These are phyloP conservation scores for Synchytrium microbalum DNA, from an alignment of 371 early-diverging fungal genomes.

Conservation along the genomic window DNA sequence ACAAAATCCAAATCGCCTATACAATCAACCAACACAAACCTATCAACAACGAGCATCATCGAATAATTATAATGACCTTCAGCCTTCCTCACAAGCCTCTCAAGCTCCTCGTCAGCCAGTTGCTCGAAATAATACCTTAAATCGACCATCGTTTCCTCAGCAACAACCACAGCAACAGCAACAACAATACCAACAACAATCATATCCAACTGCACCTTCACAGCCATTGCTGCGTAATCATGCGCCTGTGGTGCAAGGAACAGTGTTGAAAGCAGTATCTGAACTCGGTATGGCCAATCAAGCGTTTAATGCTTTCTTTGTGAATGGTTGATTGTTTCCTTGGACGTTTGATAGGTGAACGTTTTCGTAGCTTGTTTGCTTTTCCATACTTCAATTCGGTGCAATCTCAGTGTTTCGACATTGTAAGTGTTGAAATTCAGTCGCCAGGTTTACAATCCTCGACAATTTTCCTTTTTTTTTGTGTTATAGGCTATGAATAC, in stretches of 20 bases:
- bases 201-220: too few relatives aligned
- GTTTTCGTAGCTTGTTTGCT: slow-evolving; percentile 25
- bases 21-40: not conserved
- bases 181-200: too few relatives aligned
- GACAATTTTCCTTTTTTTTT: not conserved
- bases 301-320: not conserved
- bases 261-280: not conserved
- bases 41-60: not conserved
- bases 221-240: too few relatives aligned
- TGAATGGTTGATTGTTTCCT: not conserved
- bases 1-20: not conserved
- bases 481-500: slow-evolving; percentile 14
- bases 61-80: not conserved
- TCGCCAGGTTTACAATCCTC: not conserved
- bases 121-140: too few relatives aligned
- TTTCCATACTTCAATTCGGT: slow-evolving; percentile 54
- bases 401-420: slow-evolving; percentile 54
- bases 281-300: not conserved
- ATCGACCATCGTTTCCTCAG: too few relatives aligned
- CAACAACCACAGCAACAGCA: too few relatives aligned
- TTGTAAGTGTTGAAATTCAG: slow-evolving; percentile 33
- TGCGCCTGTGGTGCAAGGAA: not conserved
- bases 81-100: too few relatives aligned
- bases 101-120: too few relatives aligned
- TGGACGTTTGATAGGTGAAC: slow-evolving; percentile 23